phyloP scores from a whole-genome alignment of 2,329 filamentous ascomycete genomes.

The Chaetomium olivaceum region DNA sequence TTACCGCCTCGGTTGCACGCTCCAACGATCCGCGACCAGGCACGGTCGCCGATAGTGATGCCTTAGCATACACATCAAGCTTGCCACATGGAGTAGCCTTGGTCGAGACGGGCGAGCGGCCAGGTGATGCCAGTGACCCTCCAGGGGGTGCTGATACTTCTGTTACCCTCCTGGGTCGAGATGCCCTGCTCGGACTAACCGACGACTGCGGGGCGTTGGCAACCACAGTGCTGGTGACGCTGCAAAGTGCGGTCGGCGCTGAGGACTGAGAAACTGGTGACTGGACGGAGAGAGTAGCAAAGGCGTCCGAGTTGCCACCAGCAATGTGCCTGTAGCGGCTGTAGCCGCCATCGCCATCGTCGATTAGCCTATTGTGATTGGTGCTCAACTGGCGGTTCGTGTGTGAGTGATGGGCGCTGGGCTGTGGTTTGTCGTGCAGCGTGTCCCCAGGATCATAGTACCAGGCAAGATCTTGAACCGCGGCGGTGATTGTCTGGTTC shows the following conservation, averaged over 20 bases:
- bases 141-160: background rate
- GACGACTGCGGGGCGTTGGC: conserved; percentile 22
- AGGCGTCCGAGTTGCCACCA: background rate
- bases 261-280: background rate
- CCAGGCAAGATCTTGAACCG: background rate
- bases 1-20: background rate
- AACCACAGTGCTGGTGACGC: conserved; percentile 19
- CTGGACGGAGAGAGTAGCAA: background rate
- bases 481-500: background rate
- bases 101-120: background rate
- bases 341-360: background rate
- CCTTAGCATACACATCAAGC: background rate
- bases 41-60: background rate
- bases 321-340: background rate
- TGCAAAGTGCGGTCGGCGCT: background rate
- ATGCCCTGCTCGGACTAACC: conserved; percentile 25
- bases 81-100: conserved; percentile 1
- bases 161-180: conserved; percentile 22
- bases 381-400: conserved; percentile 9
- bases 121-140: conserved; percentile 8
- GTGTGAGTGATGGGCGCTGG: background rate
- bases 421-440: background rate
- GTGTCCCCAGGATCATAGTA: conserved; percentile 19
- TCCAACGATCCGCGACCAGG: background rate
- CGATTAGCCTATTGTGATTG: conserved; percentile 16